Base-by-base conservation (phyloP, 106 monocot genomes). In the Triglochin maritima region DNA sequence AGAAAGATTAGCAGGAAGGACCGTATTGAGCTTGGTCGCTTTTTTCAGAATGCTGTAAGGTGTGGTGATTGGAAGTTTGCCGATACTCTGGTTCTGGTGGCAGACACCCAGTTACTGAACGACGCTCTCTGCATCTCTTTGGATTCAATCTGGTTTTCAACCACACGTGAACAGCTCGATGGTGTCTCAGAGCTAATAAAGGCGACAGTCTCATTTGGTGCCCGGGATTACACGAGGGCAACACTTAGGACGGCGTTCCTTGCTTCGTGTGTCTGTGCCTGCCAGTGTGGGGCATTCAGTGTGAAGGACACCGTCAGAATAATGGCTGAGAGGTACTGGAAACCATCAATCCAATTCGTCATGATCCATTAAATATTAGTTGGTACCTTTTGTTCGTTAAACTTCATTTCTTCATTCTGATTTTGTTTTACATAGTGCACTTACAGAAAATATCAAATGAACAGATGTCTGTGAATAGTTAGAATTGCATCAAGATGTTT, bases 251-350 rank as follows among this genome's bases (percentile, higher is more conserved):
- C 95, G 29, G 90, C 87, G 2, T 90, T 96, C 74, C 81, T 96
- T n/a, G 87, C 95, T 62, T 96, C 95, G 1, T 90, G 90, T 47
- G 90, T 96, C 6, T 83, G 83, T 44, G 90, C 90, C 47, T 96
- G 95, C 55, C 85, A 86, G 75, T 87, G 87, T 53, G 73, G 71
- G 64, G 82, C 85, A 3, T 81, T 90, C 79, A 90, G 90, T 49
- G 69, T 96, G 56, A 68, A 79, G 4, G 90, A 96, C 51, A 86
- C 90, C 9, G 90, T 90, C 15, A 69, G 51, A 43, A 64, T 91
- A 67, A 88, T 96, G 87, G 87, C 84, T 2, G 81, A 90, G 67
- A 96, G 90, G 95, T 96, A 84, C 53, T 46, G 3, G 60, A 4
- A 9, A 60, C 4, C 29, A 29, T 29, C 29, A 29, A 29, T 29